Evolutionary conservation across 345 rosid genomes (phyloP).

Genomic region (Corymbia maculata): DNA sequence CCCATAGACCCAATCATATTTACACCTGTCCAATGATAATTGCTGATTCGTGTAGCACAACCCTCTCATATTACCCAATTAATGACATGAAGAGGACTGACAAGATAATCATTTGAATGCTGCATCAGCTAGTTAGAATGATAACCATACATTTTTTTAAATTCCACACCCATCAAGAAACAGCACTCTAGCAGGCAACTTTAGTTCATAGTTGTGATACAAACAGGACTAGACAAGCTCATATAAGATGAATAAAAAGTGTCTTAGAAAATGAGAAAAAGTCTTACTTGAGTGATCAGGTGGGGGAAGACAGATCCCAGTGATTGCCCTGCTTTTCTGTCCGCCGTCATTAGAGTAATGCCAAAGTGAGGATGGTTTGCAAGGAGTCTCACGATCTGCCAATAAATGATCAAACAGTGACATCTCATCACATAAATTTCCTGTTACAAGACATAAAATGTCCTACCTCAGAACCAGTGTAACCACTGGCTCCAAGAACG

Average conservation of each 20-base stretch:
- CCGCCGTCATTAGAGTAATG: constrained; percentile 86
- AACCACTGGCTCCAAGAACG: constrained; percentile 97
- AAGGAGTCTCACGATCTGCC: constrained; percentile 77
- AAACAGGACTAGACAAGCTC: neutral
- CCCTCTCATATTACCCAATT: neutral
- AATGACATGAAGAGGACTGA: neutral
- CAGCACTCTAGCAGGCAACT: neutral
- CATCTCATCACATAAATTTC: neutral
- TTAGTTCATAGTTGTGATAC: neutral
- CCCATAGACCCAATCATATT: neutral
- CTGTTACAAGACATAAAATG: neutral
- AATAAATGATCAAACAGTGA: neutral
- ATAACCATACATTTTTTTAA: neutral
- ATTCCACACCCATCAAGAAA: neutral
- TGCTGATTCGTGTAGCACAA: neutral
- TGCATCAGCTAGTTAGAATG: neutral
- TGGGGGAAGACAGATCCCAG: constrained; percentile 88
- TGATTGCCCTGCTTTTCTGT: constrained; percentile 96
- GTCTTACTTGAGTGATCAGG: constrained; percentile 51
- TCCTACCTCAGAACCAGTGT: constrained; percentile 95
- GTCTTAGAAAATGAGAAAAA: neutral
- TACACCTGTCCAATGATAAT: neutral
- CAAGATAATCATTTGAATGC: neutral
- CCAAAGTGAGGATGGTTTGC: constrained; percentile 69
- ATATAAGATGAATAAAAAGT: neutral